Evolutionary conservation across 192 early-diverging fungal genomes (phyloP).

Genomic region (Podila minutissima): DNA sequence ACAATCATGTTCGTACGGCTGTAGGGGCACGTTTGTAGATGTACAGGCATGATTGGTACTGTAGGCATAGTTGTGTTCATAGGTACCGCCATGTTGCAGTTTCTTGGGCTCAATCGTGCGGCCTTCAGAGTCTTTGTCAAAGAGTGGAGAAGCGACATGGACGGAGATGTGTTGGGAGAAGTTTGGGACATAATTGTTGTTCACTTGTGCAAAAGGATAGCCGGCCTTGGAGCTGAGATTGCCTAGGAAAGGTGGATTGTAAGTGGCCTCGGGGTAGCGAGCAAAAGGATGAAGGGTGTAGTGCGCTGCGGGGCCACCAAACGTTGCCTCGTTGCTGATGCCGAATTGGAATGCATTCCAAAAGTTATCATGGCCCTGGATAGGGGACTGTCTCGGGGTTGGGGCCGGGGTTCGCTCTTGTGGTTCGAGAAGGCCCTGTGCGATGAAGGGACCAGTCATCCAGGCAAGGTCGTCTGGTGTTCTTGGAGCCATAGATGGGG

Average conservation of each 20-base stretch:
- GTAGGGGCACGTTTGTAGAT: too few species aligned
- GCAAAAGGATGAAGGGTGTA: not conserved
- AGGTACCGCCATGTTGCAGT: not conserved
- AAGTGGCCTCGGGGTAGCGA: not conserved
- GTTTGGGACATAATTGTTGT: too few species aligned
- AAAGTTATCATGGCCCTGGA: not conserved
- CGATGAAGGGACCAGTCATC: not conserved
- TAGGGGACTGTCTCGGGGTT: not conserved
- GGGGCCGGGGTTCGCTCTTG: not conserved
- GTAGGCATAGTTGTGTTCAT: not conserved
- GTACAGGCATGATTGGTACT: too few species aligned
- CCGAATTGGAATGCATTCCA: slow-evolving; percentile 4
- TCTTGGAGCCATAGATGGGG: too few species aligned
- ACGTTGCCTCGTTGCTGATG: not conserved
- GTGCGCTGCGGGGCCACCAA: not conserved
- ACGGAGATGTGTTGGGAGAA: not conserved
- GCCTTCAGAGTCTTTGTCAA: not conserved
- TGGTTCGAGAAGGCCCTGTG: not conserved
- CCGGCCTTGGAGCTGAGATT: not conserved
- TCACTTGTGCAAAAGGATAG: not conserved
- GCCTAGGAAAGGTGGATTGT: not conserved
- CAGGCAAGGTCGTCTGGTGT: too few species aligned
- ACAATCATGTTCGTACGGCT: too few species aligned
- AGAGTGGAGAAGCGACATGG: not conserved
- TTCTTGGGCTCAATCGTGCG: slow-evolving; percentile 2